These are phyloP conservation scores for Speleostelium caveatum DNA, from an alignment of 78 protist species.

Conservation along the genomic window DNA sequence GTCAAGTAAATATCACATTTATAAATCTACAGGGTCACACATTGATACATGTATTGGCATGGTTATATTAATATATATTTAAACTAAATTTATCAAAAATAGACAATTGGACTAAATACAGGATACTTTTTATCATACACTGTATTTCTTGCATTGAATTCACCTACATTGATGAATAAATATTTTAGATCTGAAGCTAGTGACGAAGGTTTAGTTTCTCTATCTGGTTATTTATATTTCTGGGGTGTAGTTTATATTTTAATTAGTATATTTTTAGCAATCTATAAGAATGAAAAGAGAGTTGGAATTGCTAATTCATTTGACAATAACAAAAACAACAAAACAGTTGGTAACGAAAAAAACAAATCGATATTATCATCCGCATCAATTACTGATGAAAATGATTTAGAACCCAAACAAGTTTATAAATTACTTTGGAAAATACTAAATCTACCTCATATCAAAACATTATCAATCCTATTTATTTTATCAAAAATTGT, in stretches of 20 bases:
- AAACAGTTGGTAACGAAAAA: neutral
- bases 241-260: constrained; percentile 72
- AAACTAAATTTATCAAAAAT: neutral
- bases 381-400: neutral
- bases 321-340: neutral
- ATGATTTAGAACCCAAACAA: constrained; percentile 50
- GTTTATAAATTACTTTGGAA: constrained; percentile 50
- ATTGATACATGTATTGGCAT: neutral
- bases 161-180: constrained; percentile 76
- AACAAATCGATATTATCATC: neutral
- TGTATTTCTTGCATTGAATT: constrained; percentile 81
- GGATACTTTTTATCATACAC: constrained; percentile 88
- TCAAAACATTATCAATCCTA: constrained; percentile 16
- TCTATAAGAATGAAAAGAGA: constrained; percentile 46
- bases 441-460: constrained; percentile 32
- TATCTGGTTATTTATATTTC: constrained; percentile 16
- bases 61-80: neutral
- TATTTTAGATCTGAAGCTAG: constrained; percentile 41
- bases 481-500: constrained; percentile 44
- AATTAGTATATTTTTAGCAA: constrained; percentile 38
- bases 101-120: constrained; percentile 79
- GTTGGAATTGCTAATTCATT: neutral
- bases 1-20: constrained; percentile 40
- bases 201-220: constrained; percentile 5
- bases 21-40: neutral